Conservation (phyloP, 2,329 filamentous ascomycete genomes). For the Neofusicoccum sp. region DNA sequence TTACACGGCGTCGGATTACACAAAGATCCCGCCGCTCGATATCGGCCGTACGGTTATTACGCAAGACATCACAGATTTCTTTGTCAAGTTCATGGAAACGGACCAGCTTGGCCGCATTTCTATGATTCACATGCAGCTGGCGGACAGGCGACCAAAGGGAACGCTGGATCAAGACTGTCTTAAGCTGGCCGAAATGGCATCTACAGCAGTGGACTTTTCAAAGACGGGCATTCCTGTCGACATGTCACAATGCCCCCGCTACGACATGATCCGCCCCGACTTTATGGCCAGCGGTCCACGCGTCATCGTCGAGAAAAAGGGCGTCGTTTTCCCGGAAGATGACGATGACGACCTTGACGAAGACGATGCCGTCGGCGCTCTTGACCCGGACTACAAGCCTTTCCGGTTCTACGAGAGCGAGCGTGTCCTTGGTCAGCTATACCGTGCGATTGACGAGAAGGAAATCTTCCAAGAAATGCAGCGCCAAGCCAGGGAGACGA, state of each 20-base stretch:
- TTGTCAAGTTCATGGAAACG: constrained; percentile 58
- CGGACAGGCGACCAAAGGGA: constrained; percentile 35
- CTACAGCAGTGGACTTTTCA: constrained; percentile 38
- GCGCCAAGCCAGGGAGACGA: constrained; percentile 19
- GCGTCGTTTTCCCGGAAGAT: constrained; percentile 24
- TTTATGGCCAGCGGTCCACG: constrained; percentile 54
- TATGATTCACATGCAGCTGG: constrained; percentile 41
- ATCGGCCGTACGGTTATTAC: constrained; percentile 60
- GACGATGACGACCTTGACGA: constrained; percentile 30
- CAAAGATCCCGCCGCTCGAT: constrained; percentile 54
- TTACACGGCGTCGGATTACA: constrained; percentile 68
- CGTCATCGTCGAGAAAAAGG: constrained; percentile 38
- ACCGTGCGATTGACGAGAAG: constrained; percentile 69
- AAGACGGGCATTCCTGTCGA: constrained; percentile 58
- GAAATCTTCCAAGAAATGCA: constrained; percentile 52
- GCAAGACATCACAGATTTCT: constrained; percentile 75
- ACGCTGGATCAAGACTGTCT: constrained; percentile 36
- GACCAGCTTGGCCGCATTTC: constrained; percentile 45
- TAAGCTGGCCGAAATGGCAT: constrained; percentile 40
- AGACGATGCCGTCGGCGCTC: constrained; percentile 32
- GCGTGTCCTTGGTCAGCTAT: constrained; percentile 69
- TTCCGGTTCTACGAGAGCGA: constrained; percentile 64
- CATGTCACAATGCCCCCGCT: constrained; percentile 24
- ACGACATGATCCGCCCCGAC: constrained; percentile 43
- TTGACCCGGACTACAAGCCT: constrained; percentile 26